Percentiles rank a stretch among this genome's conserved stretches.
These are phyloP conservation scores for Leishmania guyanensis DNA, from an alignment of 208 protist genomes.

Conservation along the genomic window DNA sequence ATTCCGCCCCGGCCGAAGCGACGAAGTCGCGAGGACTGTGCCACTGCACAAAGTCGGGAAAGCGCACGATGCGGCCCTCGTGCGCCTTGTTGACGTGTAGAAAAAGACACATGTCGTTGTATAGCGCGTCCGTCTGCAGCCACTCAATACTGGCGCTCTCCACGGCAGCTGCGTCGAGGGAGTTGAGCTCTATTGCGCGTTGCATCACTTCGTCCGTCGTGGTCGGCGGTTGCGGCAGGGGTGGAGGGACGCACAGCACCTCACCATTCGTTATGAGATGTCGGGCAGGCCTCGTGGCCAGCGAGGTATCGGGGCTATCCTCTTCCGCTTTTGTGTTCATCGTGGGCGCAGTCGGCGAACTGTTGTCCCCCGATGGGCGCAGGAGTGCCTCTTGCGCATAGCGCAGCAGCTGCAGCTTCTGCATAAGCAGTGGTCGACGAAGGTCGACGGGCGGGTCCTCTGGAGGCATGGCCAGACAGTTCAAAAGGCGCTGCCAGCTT, in stretches of 20 bases:
- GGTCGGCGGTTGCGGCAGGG: constrained; percentile 56
- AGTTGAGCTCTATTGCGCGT: constrained; percentile 49
- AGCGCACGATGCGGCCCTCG: constrained; percentile 73
- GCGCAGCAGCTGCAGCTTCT: constrained; percentile 81
- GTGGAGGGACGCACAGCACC: constrained; percentile 48
- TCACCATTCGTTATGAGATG: constrained; percentile 72
- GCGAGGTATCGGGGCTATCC: neutral
- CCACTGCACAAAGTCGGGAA: constrained; percentile 90
- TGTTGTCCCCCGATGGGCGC: neutral
- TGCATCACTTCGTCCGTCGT: constrained; percentile 71
- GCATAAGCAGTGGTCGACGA: constrained; percentile 50
- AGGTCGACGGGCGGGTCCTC: constrained; percentile 43
- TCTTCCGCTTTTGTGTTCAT: neutral
- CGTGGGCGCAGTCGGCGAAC: constrained; percentile 6
- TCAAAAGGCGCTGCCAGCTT: constrained; percentile 34
- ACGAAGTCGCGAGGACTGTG: constrained; percentile 86
- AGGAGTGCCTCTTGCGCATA: constrained; percentile 58
- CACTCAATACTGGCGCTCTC: constrained; percentile 32
- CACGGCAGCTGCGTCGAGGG: constrained; percentile 36
- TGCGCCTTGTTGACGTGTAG: constrained; percentile 72
- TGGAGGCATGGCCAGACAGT: constrained; percentile 45
- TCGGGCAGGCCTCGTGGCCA: constrained; percentile 1
- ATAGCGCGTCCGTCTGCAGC: constrained; percentile 64
- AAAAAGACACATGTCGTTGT: constrained; percentile 91
- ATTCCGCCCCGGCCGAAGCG: neutral